These are phyloP conservation scores for Aspergillus tamarii DNA, from an alignment of 2,329 filamentous ascomycete genomes.

Conservation along the genomic window DNA sequence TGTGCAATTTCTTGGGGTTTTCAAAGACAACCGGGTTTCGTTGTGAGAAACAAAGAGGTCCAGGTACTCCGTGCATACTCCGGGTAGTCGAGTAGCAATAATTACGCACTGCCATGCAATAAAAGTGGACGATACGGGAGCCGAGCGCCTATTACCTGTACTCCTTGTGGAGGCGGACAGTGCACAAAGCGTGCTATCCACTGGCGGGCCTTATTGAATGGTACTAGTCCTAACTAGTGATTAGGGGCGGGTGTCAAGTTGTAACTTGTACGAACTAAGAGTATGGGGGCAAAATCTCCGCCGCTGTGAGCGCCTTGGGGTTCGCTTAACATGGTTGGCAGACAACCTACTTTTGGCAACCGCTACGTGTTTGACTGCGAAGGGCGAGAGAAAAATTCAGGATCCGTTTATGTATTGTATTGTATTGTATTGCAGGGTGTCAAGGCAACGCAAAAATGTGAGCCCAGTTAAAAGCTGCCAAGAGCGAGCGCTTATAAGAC, in stretches of 20 bases:
- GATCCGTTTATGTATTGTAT: neutral
- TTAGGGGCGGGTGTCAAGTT: slow-evolving; percentile 2
- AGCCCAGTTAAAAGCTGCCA: neutral
- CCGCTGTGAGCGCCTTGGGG: neutral
- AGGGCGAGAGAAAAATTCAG: neutral
- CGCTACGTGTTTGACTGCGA: slow-evolving; percentile 14
- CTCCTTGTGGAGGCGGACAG: slow-evolving; percentile 17
- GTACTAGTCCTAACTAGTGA: slow-evolving; percentile 1
- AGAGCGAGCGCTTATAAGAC: neutral
- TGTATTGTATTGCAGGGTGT: neutral
- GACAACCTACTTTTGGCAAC: slow-evolving; percentile 13
- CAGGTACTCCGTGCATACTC: slow-evolving; percentile 4
- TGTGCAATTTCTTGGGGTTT: neutral
- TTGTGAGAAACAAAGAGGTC: neutral
- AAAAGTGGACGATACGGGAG: neutral
- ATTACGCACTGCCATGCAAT: neutral
- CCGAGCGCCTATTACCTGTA: slow-evolving; percentile 1
- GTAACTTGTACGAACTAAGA: slow-evolving; percentile 3
- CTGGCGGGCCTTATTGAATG: slow-evolving; percentile 4
- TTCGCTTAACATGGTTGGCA: slow-evolving; percentile 17
- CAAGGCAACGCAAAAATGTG: neutral
- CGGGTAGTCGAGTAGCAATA: slow-evolving; percentile 1
- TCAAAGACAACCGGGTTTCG: neutral
- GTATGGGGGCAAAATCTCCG: slow-evolving; percentile 4
- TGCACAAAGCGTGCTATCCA: slow-evolving; percentile 16